These are phyloP conservation scores for Condylostoma magnum DNA, from an alignment of 169 alveolate species.

Conservation along the genomic window DNA sequence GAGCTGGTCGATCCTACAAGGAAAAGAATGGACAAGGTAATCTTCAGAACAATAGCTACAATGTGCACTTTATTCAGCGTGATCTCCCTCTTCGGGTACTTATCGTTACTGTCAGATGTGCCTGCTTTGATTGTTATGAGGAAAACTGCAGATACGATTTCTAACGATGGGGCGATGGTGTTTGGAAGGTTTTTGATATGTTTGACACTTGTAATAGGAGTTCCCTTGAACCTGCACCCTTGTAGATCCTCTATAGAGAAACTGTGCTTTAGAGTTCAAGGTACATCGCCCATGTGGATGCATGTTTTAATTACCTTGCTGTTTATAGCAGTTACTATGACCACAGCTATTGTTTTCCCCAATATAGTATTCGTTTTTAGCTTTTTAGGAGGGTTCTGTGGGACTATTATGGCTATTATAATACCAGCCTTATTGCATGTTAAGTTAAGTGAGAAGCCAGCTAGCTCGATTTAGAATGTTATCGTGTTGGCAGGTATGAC, in stretches of 20 bases:
- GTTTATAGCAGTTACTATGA: conserved; percentile 17
- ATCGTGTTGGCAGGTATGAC: background rate
- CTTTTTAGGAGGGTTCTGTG: conserved; percentile 45
- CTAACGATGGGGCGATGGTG: conserved; percentile 19
- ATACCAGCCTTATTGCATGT: conserved; percentile 40
- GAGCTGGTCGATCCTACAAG: conserved; percentile 3
- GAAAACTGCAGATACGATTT: background rate
- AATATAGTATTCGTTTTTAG: conserved; percentile 19
- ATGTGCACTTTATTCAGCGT: conserved; percentile 12
- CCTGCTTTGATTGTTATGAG: conserved; percentile 10
- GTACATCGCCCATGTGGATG: background rate
- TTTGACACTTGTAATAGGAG: conserved; percentile 11
- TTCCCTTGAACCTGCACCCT: conserved; percentile 22
- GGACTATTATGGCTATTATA: conserved; percentile 41
- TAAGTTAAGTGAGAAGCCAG: conserved; percentile 10
- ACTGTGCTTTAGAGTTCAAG: conserved; percentile 12
- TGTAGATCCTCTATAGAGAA: conserved; percentile 8
- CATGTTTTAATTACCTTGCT: conserved; percentile 31
- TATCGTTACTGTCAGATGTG: background rate
- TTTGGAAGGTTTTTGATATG: conserved; percentile 1
- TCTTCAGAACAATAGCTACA: background rate
- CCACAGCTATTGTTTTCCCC: conserved; percentile 11
- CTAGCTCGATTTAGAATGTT: background rate
- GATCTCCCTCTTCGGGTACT: conserved; percentile 15
- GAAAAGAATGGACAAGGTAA: conserved; percentile 20